Conservation (phyloP, 768 basidiomycete species). For the Rhodosporidiobolus sp. region DNA sequence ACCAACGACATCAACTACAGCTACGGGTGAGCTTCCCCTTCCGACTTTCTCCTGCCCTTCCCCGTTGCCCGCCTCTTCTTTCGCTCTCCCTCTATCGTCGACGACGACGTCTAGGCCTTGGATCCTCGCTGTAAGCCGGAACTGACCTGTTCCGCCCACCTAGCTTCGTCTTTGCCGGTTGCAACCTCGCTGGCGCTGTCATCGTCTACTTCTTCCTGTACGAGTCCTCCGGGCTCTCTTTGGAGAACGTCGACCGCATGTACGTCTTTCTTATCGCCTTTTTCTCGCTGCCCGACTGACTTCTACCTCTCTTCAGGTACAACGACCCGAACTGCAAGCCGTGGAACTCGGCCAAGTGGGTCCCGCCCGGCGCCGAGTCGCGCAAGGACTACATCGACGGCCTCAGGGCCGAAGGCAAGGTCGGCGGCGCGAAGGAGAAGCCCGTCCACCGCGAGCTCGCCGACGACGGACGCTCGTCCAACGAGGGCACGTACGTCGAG, state of each 20-base stretch:
- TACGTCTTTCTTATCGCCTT: conserved; percentile 49
- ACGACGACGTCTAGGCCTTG: no score
- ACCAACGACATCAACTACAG: conserved; percentile 57
- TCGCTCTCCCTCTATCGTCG: no score
- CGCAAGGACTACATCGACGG: conserved; percentile 22
- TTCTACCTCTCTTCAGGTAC: conserved; percentile 46
- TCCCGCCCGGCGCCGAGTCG: conserved; percentile 45
- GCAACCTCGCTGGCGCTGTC: conserved; percentile 54
- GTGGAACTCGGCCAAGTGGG: conserved; percentile 64
- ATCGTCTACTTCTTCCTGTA: conserved; percentile 73
- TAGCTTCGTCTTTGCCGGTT: conserved; percentile 65
- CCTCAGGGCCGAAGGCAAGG: conserved; percentile 25
- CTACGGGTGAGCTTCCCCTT: conserved; percentile 54
- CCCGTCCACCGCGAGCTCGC: conserved; percentile 35
- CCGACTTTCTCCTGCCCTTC: neutral
- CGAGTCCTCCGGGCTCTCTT: conserved; percentile 64
- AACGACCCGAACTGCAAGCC: conserved; percentile 61
- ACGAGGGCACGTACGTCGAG: conserved; percentile 19
- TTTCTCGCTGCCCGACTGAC: neutral
- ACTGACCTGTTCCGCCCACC: no score
- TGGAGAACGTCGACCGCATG: conserved; percentile 68
- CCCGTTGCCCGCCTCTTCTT: neutral
- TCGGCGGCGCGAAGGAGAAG: conserved; percentile 11
- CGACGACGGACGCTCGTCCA: conserved; percentile 20
- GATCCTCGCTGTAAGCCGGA: no score